These are phyloP conservation scores for Alisma plantagoaquatica DNA, from an alignment of 106 monocot genomes.

Conservation along the genomic window DNA sequence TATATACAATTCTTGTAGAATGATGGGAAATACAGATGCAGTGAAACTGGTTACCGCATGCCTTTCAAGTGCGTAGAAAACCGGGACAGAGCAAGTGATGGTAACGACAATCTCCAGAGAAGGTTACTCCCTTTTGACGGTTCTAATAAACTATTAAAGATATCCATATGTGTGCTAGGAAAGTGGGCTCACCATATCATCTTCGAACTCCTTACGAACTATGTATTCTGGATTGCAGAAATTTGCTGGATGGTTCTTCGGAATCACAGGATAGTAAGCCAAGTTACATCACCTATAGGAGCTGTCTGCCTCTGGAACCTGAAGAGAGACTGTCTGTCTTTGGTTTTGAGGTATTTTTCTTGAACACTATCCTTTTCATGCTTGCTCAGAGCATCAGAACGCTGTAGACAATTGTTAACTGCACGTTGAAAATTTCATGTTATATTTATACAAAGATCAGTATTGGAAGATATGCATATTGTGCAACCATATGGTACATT, in stretches of 20 bases:
- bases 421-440: too few species aligned
- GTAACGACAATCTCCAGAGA: slow-evolving; percentile 23
- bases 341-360: slow-evolving; percentile 99
- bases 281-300: slow-evolving; percentile 75
- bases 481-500: too few species aligned
- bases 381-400: too few species aligned
- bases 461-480: too few species aligned
- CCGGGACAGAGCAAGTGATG: slow-evolving; percentile 27
- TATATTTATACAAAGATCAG: too few species aligned
- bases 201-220: too few species aligned
- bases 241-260: slow-evolving; percentile 37
- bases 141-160: too few species aligned
- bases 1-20: too few species aligned
- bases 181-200: too few species aligned
- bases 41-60: slow-evolving; percentile 90
- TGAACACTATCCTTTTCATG: too few species aligned
- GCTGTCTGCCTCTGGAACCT: slow-evolving; percentile 60
- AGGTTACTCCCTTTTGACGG: slow-evolving; percentile 14
- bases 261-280: slow-evolving; percentile 26
- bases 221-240: slow-evolving; percentile 34
- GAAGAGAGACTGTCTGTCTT: slow-evolving; percentile 84
- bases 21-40: slow-evolving; percentile 76
- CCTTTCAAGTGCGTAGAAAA: slow-evolving; percentile 73
- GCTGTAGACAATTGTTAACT: too few species aligned
- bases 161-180: too few species aligned